Percentiles rank a stretch among this genome's conserved stretches.
Evolutionary conservation across 768 basidiomycete genomes (phyloP).

Genomic region (Lactarius quietus): DNA sequence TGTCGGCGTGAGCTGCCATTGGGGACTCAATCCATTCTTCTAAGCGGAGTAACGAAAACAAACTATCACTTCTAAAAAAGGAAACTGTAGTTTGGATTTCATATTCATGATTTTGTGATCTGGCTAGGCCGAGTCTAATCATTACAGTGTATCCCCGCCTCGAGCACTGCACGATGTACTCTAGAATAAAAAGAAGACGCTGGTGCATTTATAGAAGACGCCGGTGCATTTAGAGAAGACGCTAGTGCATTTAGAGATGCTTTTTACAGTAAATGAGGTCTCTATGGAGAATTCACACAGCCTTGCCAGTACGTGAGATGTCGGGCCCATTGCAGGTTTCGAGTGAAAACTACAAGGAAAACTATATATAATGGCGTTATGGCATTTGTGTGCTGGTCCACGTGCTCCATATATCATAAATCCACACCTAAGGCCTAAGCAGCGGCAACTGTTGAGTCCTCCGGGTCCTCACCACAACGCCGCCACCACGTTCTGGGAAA

Average conservation of each 20-base stretch:
- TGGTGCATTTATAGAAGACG: constrained; percentile 10
- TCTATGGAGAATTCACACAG: constrained; percentile 17
- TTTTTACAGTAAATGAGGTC: constrained; percentile 12
- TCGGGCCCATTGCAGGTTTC: constrained; percentile 3
- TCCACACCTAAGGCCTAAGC: constrained; percentile 3
- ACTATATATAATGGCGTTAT: no score
- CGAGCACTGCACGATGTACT: neutral
- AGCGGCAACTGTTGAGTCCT: constrained; percentile 7
- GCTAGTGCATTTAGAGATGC: constrained; percentile 12
- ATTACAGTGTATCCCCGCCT: constrained; percentile 9
- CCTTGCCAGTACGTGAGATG: constrained; percentile 7
- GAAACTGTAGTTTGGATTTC: constrained; percentile 8
- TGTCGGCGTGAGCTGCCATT: neutral
- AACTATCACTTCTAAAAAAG: constrained; percentile 13
- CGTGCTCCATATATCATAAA: constrained; percentile 13
- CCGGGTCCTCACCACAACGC: no score
- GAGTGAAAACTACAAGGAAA: no score
- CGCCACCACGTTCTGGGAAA: constrained; percentile 20
- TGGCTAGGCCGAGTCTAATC: neutral
- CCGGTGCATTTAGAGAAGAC: no score
- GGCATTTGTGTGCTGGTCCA: constrained; percentile 20
- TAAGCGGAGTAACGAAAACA: neutral
- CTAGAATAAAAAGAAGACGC: neutral
- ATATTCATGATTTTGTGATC: neutral
- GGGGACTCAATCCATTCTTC: neutral